These are phyloP conservation scores for Phallus indusiatus DNA, from an alignment of 768 basidiomycete genomes.

Conservation along the genomic window DNA sequence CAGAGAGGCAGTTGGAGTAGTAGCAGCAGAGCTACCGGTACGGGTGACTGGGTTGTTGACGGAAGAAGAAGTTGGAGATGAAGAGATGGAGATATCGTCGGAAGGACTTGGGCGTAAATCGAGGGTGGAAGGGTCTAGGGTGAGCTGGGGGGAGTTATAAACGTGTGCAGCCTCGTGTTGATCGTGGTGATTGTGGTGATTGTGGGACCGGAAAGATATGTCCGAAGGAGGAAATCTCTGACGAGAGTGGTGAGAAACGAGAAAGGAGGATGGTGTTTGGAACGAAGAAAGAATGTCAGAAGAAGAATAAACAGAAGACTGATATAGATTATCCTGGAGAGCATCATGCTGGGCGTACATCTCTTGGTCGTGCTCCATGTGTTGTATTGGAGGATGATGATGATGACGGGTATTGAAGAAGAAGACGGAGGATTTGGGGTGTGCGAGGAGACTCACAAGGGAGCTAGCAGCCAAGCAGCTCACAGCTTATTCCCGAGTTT, in stretches of 20 bases:
- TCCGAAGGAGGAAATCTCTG: slow-evolving; percentile 1
- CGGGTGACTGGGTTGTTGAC: neutral
- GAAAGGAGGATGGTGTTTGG: neutral
- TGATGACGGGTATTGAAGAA: neutral
- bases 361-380: slow-evolving; percentile 10
- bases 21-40: neutral
- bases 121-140: slow-evolving; percentile 10
- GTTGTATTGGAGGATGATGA: too few species aligned
- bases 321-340: slow-evolving; percentile 1
- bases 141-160: slow-evolving; percentile 10
- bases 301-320: slow-evolving; percentile 1
- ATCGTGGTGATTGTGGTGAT: slow-evolving; percentile 2
- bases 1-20: slow-evolving; percentile 8
- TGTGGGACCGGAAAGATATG: slow-evolving; percentile 5
- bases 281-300: slow-evolving; percentile 6
- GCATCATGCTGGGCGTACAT: slow-evolving; percentile 6
- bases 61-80: neutral
- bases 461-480: neutral
- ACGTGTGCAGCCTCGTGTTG: slow-evolving; percentile 9
- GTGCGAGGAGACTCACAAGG: neutral
- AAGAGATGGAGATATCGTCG: neutral
- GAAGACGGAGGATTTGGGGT: neutral
- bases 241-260: neutral
- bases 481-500: neutral
- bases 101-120: slow-evolving; percentile 8